phyloP scores from a whole-genome alignment of 176 grass and related monocot species.

The Aegilops umbellulata region DNA sequence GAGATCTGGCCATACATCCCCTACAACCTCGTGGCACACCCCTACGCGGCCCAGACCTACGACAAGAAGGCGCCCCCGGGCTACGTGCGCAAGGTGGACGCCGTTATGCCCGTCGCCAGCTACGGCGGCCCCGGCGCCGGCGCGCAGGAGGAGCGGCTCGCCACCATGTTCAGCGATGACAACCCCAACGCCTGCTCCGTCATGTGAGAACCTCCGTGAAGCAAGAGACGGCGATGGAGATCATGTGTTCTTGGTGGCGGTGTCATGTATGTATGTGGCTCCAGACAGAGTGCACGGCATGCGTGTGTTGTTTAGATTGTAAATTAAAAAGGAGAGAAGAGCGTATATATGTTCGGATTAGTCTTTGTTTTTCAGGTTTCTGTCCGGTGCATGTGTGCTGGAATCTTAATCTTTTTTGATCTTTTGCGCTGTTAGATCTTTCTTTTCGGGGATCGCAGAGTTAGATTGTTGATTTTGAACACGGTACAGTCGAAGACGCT shows the following conservation, averaged over 20 bases:
- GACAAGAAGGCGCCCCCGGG: constrained; percentile 89
- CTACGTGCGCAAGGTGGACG: constrained; percentile 76
- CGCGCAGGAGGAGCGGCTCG: constrained; percentile 63
- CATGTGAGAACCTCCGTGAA: constrained; percentile 49
- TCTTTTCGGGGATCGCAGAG: not conserved
- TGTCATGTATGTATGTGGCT: not conserved
- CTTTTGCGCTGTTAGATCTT: not conserved
- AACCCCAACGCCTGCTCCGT: constrained; percentile 98
- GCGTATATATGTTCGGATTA: not conserved
- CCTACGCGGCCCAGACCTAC: constrained; percentile 51
- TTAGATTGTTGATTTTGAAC: not conserved
- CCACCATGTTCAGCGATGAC: constrained; percentile 87
- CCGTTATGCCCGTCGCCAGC: constrained; percentile 44
- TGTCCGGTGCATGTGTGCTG: constrained; percentile 15
- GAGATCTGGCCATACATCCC: constrained; percentile 97
- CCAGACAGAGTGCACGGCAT: not conserved
- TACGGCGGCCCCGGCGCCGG: constrained; percentile 39
- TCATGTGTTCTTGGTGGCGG: not conserved
- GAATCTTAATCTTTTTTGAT: constrained; percentile 17
- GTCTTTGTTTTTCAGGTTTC: not conserved
- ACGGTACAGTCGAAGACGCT: too few relatives aligned
- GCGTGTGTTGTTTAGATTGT: not conserved
- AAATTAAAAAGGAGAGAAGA: not conserved
- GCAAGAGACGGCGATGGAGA: not conserved
- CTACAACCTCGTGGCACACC: constrained; percentile 73